A percentile compares a stretch with the other conserved stretches of the same genome.
phyloP scores from a whole-genome alignment of 441 rosid genomes.

The Adansonia gregorii region DNA sequence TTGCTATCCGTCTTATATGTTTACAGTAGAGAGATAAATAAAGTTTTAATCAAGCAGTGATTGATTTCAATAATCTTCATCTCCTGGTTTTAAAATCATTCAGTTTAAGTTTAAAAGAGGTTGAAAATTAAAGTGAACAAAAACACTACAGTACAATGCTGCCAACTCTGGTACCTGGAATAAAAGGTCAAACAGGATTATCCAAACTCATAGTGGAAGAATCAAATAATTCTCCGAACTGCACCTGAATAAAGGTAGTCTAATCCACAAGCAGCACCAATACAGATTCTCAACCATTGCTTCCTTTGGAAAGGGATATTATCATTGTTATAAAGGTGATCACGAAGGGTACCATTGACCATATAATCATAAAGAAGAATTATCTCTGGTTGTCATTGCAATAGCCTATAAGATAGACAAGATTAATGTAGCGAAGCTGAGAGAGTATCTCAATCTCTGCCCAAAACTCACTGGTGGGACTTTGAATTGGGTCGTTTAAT shows the following conservation, averaged over 20 bases:
- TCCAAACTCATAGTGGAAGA: neutral
- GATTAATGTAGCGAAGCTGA: conserved; percentile 50
- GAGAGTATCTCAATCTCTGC: conserved; percentile 67
- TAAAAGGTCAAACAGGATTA: neutral
- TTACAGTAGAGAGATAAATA: neutral
- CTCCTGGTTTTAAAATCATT: neutral
- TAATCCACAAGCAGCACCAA: conserved; percentile 59
- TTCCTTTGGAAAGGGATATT: conserved; percentile 59
- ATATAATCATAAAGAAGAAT: conserved; percentile 64
- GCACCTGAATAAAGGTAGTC: conserved; percentile 61
- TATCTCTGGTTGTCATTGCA: conserved; percentile 60
- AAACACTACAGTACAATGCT: neutral
- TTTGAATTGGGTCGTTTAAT: conserved; percentile 47
- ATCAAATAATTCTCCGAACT: conserved; percentile 41
- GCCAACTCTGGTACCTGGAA: neutral
- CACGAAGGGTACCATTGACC: conserved; percentile 53
- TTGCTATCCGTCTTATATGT: neutral
- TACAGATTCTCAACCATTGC: conserved; percentile 59
- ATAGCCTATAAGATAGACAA: conserved; percentile 60
- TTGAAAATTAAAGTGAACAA: neutral
- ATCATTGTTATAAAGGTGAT: conserved; percentile 47
- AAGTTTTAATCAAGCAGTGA: neutral
- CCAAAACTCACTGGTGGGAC: conserved; percentile 47
- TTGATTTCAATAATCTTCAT: neutral
- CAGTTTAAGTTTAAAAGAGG: neutral